Conservation (phyloP, 225 moss, liverwort and hornwort genomes). For the Thuidium tamariscinum region DNA sequence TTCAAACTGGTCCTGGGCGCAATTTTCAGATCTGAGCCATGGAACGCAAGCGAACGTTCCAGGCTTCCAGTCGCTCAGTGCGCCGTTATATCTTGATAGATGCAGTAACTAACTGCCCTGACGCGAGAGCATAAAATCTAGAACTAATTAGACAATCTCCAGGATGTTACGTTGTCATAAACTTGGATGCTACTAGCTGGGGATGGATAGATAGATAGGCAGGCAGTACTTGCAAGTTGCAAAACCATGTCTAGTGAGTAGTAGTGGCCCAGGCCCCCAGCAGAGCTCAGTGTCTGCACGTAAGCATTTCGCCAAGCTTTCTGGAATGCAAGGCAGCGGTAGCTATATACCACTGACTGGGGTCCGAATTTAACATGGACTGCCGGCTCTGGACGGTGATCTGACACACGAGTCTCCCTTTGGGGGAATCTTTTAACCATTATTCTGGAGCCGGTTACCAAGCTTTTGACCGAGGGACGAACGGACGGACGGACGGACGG, state of each 20-base stretch:
- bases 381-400: constrained; percentile 1
- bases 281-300: neutral
- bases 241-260: neutral
- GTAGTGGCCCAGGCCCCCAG: neutral
- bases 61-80: no score
- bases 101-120: neutral
- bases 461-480: neutral
- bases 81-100: neutral
- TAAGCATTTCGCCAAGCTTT: neutral
- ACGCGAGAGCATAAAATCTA: neutral
- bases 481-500: neutral
- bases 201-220: neutral
- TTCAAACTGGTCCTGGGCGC: neutral
- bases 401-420: neutral
- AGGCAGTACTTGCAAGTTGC: neutral
- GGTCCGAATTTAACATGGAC: neutral
- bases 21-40: neutral
- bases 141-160: neutral
- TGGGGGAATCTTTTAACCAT: neutral
- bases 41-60: neutral
- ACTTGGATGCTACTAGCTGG: neutral
- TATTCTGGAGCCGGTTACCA: neutral
- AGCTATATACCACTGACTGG: neutral
- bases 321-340: neutral
- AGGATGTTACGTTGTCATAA: neutral